Conservation (phyloP, 176 grass and related monocot species). For the Pharus latifolius region DNA sequence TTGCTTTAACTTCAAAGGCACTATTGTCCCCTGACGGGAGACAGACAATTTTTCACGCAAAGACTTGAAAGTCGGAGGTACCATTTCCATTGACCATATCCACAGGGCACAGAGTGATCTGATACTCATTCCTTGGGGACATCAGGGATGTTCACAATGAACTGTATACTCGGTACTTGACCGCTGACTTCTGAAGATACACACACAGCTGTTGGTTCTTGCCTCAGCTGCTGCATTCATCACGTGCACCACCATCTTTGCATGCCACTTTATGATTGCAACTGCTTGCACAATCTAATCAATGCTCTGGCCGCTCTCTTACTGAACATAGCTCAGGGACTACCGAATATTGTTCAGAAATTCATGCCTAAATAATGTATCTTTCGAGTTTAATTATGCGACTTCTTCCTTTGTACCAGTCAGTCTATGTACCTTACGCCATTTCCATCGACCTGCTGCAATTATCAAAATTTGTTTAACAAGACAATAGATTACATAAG, state of each 20-base stretch:
- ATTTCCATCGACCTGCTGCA: too few species aligned
- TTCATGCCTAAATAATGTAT: not conserved
- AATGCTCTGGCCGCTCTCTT: not conserved
- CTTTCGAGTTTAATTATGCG: not conserved
- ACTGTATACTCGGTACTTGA: slow-evolving; percentile 4
- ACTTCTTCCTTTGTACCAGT: too few species aligned
- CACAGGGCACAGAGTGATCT: slow-evolving; percentile 38
- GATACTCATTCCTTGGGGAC: slow-evolving; percentile 18
- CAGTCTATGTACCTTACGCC: too few species aligned
- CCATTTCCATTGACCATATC: slow-evolving; percentile 13
- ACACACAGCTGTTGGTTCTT: slow-evolving; percentile 17
- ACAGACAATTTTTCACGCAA: too few species aligned
- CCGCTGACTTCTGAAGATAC: slow-evolving; percentile 4
- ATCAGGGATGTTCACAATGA: slow-evolving; percentile 16
- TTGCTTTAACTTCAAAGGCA: too few species aligned
- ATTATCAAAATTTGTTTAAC: too few species aligned
- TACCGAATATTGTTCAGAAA: not conserved
- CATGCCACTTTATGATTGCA: not conserved
- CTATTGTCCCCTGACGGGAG: too few species aligned
- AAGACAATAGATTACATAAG: too few species aligned
- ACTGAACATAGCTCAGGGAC: not conserved
- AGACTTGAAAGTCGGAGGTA: not conserved
- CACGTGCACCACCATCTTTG: slow-evolving; percentile 2
- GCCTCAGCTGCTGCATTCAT: slow-evolving; percentile 2
- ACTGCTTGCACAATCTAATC: not conserved